A percentile compares a stretch with the other conserved stretches of the same genome.
Evolutionary conservation across 495 filamentous ascomycete genomes (phyloP).

Genomic region (Entonaema liquescens): DNA sequence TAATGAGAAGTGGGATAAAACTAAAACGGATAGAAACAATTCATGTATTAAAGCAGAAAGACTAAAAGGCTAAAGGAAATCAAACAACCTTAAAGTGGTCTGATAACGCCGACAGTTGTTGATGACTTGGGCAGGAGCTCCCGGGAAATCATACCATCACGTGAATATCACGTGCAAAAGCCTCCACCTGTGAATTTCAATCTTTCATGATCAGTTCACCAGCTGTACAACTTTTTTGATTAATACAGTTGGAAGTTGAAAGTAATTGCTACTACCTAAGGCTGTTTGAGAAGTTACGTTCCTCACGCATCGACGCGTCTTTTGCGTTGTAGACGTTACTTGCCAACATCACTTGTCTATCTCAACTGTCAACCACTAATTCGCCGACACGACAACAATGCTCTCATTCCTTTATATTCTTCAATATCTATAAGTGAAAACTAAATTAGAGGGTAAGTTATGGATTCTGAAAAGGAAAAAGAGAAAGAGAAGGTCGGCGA

Average conservation of each 20-base stretch:
- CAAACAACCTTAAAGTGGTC: slow-evolving; percentile 4
- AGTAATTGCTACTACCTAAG: slow-evolving; percentile 3
- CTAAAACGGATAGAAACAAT: background rate
- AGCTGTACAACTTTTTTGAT: slow-evolving; percentile 17
- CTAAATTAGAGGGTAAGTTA: background rate
- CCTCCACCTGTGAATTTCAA: slow-evolving; percentile 41
- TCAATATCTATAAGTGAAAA: background rate
- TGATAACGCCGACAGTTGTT: background rate
- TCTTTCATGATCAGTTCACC: slow-evolving; percentile 19
- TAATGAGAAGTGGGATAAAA: background rate
- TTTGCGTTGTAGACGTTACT: background rate
- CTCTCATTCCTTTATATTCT: background rate
- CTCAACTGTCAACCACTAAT: background rate
- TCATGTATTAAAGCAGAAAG: background rate
- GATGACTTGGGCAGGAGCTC: background rate
- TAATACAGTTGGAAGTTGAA: background rate
- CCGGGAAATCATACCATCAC: slow-evolving; percentile 36
- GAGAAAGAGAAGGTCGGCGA: background rate
- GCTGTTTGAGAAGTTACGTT: background rate
- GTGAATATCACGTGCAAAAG: slow-evolving; percentile 38
- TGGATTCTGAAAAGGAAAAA: slow-evolving; percentile 18
- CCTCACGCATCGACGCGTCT: background rate
- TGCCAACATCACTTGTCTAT: background rate
- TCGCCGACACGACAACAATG: background rate
- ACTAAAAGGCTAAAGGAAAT: background rate